Conservation (phyloP, 140 eudicot genomes). For the Senecio squalidus region DNA sequence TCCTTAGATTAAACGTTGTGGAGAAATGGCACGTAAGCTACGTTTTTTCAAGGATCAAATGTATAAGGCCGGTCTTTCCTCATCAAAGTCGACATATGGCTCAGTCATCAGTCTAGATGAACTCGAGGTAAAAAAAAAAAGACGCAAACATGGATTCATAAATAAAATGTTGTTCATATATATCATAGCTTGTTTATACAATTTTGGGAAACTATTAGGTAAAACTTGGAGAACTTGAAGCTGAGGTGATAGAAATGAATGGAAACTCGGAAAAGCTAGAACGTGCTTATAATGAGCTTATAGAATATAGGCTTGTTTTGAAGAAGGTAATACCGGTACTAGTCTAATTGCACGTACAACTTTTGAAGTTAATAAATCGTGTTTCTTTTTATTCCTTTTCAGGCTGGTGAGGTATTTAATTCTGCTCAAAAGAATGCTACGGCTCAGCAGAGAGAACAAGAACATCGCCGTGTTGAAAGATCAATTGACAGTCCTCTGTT, state of each 20-base stretch:
- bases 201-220: slow-evolving; percentile 34
- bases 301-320: slow-evolving; percentile 74
- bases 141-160: neutral
- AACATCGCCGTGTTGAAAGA: slow-evolving; percentile 47
- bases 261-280: slow-evolving; percentile 65
- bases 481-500: slow-evolving; percentile 75
- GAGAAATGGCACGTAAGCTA: slow-evolving; percentile 84
- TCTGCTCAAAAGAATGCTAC: slow-evolving; percentile 71
- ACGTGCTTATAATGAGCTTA: slow-evolving; percentile 67
- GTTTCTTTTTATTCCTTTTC: slow-evolving; percentile 4
- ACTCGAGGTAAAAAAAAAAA: slow-evolving; percentile 52
- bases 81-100: slow-evolving; percentile 28
- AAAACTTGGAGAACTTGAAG: slow-evolving; percentile 76
- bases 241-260: slow-evolving; percentile 71
- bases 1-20: slow-evolving; percentile 70
- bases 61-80: slow-evolving; percentile 56
- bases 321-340: slow-evolving; percentile 47
- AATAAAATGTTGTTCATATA: neutral
- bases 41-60: slow-evolving; percentile 70
- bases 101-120: slow-evolving; percentile 45
- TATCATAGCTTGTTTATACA: neutral
- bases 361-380: neutral
- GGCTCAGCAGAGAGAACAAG: slow-evolving; percentile 66
- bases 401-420: slow-evolving; percentile 70
- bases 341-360: neutral